Evolutionary conservation across 495 filamentous ascomycete genomes (phyloP), one percentile per base, ranked within the genome.

Genomic region (Podospora pseudopauciseta): DNA sequence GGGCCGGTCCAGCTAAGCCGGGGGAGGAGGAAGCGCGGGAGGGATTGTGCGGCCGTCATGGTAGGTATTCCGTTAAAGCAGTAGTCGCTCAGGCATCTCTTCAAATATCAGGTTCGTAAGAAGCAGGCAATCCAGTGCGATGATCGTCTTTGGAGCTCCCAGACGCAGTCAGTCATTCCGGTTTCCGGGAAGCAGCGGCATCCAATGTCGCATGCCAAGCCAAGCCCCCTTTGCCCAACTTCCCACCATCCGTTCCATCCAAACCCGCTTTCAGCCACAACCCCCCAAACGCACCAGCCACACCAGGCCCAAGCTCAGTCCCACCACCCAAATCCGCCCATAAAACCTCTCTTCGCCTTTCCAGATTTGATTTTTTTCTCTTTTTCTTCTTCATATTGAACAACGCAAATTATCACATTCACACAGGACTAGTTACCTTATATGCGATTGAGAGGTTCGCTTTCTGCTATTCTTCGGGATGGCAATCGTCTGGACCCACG

Each of bases 391-490:
- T 72, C 74, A 79, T 78, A 73, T 77, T 79, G 77, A 83, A 85
- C 83, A 85, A 85, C 82, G 83, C 83, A 83, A 80, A 81, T 70
- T 71, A 70, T 69, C 72, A 84, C 82, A 79, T 84, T 83, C 81
- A 80, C 39, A 49, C 39, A 78, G 79, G 77, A 81, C 80, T 72
- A 77, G 64, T 64, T 64, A 58, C 44, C 60, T 67, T 78, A 75
- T 79, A 67, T 20, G 69, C 79, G 78, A 73, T 75, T 79, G 76
- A 74, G 80, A 84, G 82, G 82, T 67, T 70, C 74, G 66, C 66
- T 54, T 64, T 63, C 23, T 72, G 67, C 26, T 69, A 67, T 18
- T 53, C 63, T 57, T 6, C 60, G 54, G 56, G 57, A 39, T 70
- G 65, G 4, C 6, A 49, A 68, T 70, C 71, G 72, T 71, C 66